A percentile compares a stretch with the other conserved stretches of the same genome.
phyloP scores from a whole-genome alignment of 257 asterid genomes.

The Henckelia pumila region DNA sequence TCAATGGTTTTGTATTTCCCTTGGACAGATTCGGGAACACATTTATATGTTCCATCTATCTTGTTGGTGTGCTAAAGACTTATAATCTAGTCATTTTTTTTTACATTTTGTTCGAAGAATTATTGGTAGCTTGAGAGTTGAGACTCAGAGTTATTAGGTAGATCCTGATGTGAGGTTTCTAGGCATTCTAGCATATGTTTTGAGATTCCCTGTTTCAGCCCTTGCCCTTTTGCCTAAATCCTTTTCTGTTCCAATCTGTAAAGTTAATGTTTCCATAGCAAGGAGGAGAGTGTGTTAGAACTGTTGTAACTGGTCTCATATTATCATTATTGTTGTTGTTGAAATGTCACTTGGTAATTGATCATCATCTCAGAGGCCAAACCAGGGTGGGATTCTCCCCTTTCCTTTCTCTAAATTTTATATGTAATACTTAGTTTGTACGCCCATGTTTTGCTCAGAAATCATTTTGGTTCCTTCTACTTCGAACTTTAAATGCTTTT shows the following conservation, averaged over 20 bases:
- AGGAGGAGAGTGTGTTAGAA: background rate
- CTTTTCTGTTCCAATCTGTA: background rate
- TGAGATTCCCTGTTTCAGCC: background rate
- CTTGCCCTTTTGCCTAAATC: background rate
- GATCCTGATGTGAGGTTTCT: slow-evolving; percentile 32
- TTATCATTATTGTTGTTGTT: background rate
- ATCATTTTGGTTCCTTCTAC: too few relatives aligned
- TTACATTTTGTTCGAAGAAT: slow-evolving; percentile 28
- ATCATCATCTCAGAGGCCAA: background rate
- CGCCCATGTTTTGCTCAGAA: background rate
- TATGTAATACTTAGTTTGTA: too few relatives aligned
- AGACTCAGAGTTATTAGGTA: slow-evolving; percentile 35
- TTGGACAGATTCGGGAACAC: slow-evolving; percentile 27
- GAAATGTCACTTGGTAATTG: background rate
- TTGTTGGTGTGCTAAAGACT: slow-evolving; percentile 31
- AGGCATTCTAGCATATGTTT: slow-evolving; percentile 24
- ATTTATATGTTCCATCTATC: slow-evolving; percentile 33
- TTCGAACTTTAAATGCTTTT: background rate
- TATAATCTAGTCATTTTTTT: slow-evolving; percentile 4
- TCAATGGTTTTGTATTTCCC: slow-evolving; percentile 37
- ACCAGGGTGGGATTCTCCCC: background rate
- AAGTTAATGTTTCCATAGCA: background rate
- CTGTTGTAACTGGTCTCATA: background rate
- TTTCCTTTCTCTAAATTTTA: background rate
- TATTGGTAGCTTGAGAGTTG: slow-evolving; percentile 40